Base-by-base conservation (phyloP, 2,329 filamentous ascomycete genomes). In the Fusarium neocosmosporiellum region DNA sequence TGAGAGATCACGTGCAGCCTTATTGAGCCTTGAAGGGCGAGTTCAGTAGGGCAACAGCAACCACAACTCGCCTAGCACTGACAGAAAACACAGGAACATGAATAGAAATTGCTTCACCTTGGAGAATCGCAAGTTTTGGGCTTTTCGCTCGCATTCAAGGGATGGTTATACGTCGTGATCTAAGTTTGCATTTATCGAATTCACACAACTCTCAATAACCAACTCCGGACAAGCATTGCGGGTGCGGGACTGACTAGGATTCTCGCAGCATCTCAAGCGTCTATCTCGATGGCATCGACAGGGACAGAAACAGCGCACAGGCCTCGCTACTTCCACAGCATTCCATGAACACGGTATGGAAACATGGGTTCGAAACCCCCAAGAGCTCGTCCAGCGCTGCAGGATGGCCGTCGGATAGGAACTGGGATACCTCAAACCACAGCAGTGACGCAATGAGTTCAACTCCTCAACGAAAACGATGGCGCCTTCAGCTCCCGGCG, bases 1-100 rank as follows among this genome's bases (percentile, higher is more conserved):
- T 37, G 13, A 16, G 20, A n/a, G 34, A 57, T 78, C 76, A 78
- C 76, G 76, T 78, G 76, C 62, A 72, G 50, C 65, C 65, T 72
- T 64, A 37, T 60, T 27, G 63, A 48, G 36, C 24, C 39, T 57
- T 13, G 48, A 58, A 54, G 18, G 53, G 33, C 20, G 24, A 55
- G 29, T n/a, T 53, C 46, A 50, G 46, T 50, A 53, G 48, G 33
- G 54, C 54, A 37, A 55, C 53, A 24, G 16, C 14, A 24, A 36
- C 53, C 53, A 27, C 31, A 55, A 16, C 22, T 37, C 24, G 24
- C 55, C 27, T 29, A 41, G 55, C 55, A 41, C 4, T 41, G 36
- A 58, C 16, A 31, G 55, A 59, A 46, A 59, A 33, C 18, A 33
- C 39, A 34, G 39, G 27, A 46, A 59, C 20, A 59, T 29, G 50